These are phyloP conservation scores for Cicer judaicum DNA, from an alignment of 306 rosid species.

Conservation along the genomic window DNA sequence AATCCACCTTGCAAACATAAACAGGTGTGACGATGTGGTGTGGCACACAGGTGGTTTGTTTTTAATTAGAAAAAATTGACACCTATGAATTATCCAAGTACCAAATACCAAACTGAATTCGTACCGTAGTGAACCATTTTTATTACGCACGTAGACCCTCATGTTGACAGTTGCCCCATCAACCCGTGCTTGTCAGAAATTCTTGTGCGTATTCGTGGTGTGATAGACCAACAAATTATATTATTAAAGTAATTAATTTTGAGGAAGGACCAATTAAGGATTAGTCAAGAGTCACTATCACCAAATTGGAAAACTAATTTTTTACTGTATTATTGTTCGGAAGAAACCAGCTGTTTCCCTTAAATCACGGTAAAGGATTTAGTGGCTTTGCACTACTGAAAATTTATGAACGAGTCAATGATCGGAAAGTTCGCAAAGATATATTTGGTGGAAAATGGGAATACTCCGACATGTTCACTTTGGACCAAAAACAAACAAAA, in stretches of 20 bases:
- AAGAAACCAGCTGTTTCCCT: constrained; percentile 30
- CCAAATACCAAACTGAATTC: constrained; percentile 27
- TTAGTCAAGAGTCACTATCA: constrained; percentile 22
- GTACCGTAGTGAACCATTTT: background rate
- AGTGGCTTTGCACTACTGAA: constrained; percentile 17
- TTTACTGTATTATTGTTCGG: background rate
- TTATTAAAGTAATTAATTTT: constrained; percentile 8
- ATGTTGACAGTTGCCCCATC: constrained; percentile 34
- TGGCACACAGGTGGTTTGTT: constrained; percentile 27
- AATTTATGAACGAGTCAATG: constrained; percentile 22
- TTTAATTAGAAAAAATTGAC: constrained; percentile 15
- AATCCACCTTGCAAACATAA: background rate
- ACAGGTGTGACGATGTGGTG: constrained; percentile 26
- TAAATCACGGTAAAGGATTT: background rate
- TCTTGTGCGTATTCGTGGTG: constrained; percentile 28
- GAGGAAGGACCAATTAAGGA: background rate
- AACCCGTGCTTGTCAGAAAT: constrained; percentile 7
- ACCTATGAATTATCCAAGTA: constrained; percentile 11
- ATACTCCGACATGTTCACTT: background rate
- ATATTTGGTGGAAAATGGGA: background rate
- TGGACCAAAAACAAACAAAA: background rate
- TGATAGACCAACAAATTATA: constrained; percentile 9
- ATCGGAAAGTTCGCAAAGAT: constrained; percentile 2
- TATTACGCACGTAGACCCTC: constrained; percentile 5
- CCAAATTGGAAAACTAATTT: background rate